Percentiles rank a stretch among this genome's conserved stretches.
These are phyloP conservation scores for Saccharomyces hybrid DNA, from an alignment of 1,139 yeast species.

Conservation along the genomic window DNA sequence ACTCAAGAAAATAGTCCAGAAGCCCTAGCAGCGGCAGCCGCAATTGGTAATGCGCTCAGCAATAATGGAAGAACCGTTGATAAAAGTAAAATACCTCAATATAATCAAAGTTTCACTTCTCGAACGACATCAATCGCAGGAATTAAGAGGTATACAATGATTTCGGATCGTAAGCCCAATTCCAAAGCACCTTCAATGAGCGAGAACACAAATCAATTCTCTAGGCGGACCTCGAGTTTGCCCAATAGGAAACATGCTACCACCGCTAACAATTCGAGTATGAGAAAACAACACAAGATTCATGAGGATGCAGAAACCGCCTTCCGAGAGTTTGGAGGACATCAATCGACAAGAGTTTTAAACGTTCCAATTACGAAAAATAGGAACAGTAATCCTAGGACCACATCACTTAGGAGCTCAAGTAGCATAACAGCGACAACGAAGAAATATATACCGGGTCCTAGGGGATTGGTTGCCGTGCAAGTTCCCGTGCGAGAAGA, in stretches of 20 bases:
- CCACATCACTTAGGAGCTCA: not conserved
- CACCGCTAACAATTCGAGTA: not conserved
- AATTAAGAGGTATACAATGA: not conserved
- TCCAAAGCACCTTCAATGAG: conserved; percentile 7
- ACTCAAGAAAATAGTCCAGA: conserved; percentile 22
- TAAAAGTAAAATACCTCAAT: conserved; percentile 21
- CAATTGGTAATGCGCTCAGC: conserved; percentile 33
- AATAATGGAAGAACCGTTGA: conserved; percentile 22
- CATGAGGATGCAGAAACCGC: not conserved
- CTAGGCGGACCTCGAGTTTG: conserved; percentile 1
- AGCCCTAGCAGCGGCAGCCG: conserved; percentile 42
- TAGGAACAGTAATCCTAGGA: conserved; percentile 8
- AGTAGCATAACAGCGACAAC: conserved; percentile 28
- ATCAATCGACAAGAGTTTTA: not conserved
- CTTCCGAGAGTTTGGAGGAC: not conserved
- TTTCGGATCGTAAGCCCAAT: not conserved
- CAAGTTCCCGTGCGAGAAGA: conserved; percentile 38
- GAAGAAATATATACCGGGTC: conserved; percentile 42
- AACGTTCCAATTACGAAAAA: conserved; percentile 3
- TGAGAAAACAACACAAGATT: not conserved
- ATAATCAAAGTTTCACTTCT: conserved; percentile 5
- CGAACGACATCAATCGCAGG: not conserved
- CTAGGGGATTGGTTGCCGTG: conserved; percentile 39
- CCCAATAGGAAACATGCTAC: conserved; percentile 3
- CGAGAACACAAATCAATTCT: conserved; percentile 6